Evolutionary conservation across 1,284 basidiomycete species (phyloP).

Genomic region (Ceratobasidium sp.): DNA sequence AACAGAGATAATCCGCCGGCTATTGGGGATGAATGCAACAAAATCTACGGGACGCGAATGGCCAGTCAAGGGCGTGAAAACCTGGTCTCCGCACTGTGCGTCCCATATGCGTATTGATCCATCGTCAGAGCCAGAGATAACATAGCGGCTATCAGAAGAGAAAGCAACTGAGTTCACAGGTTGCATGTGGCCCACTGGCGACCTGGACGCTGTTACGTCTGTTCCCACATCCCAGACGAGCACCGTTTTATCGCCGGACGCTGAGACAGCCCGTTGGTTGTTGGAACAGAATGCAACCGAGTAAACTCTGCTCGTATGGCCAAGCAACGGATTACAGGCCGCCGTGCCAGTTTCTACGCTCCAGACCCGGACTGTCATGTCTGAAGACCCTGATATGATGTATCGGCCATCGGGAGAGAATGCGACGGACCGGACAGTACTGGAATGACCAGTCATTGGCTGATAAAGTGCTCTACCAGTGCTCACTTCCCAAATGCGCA

Average conservation of each 20-base stretch:
- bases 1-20: constrained; percentile 13
- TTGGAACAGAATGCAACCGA: too few relatives aligned
- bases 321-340: background rate
- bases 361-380: constrained; percentile 21
- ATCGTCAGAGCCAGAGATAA: constrained; percentile 41
- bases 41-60: background rate
- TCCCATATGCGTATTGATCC: constrained; percentile 38
- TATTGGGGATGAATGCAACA: constrained; percentile 26
- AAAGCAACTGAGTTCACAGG: constrained; percentile 23
- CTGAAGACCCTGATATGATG: constrained; percentile 14
- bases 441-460: constrained; percentile 17
- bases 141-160: constrained; percentile 33
- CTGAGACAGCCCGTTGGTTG: too few relatives aligned
- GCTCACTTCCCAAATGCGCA: constrained; percentile 22
- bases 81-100: background rate
- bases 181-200: background rate
- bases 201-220: background rate
- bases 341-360: too few relatives aligned
- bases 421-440: background rate
- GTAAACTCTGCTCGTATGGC: background rate
- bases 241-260: too few relatives aligned
- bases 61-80: background rate
- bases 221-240: constrained; percentile 7
- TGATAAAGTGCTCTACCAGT: background rate
- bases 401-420: constrained; percentile 15